Conservation (phyloP, 192 early-diverging fungal species). For the Jimgerdemannia flammicorona region DNA sequence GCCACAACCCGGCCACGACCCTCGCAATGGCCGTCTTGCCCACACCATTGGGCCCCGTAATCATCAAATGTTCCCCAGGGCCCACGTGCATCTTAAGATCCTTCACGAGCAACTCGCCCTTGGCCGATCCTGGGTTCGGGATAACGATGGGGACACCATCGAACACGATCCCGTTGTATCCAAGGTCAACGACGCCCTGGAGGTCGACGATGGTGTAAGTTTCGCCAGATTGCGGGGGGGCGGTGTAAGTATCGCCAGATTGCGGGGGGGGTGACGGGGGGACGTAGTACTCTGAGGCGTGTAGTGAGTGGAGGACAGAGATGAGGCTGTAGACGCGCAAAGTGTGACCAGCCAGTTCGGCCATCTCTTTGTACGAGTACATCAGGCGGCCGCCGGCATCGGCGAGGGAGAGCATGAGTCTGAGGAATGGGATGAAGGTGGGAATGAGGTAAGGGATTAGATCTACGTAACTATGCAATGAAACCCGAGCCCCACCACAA, state of each 20-base stretch:
- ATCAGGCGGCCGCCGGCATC: slow-evolving; percentile 97
- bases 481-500: not conserved
- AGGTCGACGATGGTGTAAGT: slow-evolving; percentile 45
- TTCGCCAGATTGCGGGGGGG: slow-evolving; percentile 9
- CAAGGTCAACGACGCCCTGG: slow-evolving; percentile 53
- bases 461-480: not conserved
- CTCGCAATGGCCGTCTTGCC: slow-evolving; percentile 94
- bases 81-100: slow-evolving; percentile 71
- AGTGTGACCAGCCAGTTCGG: slow-evolving; percentile 89
- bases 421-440: slow-evolving; percentile 42
- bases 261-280: slow-evolving; percentile 2
- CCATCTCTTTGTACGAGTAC: slow-evolving; percentile 92
- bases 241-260: slow-evolving; percentile 20
- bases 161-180: slow-evolving; percentile 75
- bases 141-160: slow-evolving; percentile 86
- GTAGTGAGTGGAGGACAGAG: slow-evolving; percentile 77
- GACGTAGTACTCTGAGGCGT: slow-evolving; percentile 51
- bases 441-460: not conserved
- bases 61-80: slow-evolving; percentile 87
- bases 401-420: slow-evolving; percentile 82
- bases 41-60: slow-evolving; percentile 93
- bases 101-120: slow-evolving; percentile 79
- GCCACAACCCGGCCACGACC: slow-evolving; percentile 93
- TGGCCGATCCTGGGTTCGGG: slow-evolving; percentile 59
- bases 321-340: slow-evolving; percentile 83